Evolutionary conservation across 352 stramenopile genomes (phyloP), one percentile per base, ranked within the genome.

Genomic region (Globisporangium recalcitrans): DNA sequence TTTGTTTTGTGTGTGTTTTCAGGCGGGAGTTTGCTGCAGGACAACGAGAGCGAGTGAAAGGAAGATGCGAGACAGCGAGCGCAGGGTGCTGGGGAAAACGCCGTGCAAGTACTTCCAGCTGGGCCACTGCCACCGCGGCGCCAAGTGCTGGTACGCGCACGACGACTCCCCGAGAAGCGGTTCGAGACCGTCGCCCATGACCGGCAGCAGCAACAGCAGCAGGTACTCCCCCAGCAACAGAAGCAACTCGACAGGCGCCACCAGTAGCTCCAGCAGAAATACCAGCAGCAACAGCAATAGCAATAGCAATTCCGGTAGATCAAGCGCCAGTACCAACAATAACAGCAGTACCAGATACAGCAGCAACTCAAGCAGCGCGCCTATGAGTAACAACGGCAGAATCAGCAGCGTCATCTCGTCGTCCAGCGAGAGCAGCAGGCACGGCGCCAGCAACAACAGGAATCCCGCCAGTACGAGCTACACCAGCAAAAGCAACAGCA

Each of bases 141-240:
- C 19, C 42, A 46, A 44, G n/a, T 62, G 56, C 56, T 62, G 56
- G 56, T 62, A 54, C 29, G 27, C 24, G 29, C 56, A 62, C 56
- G 29, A 62, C n/a, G 46, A 62, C 16, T 26, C 34, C 7, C 34
- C 40, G 47, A 34, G 24, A 14, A 47, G 19, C 40, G 19, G 40
- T 16, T 22, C 14, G 16, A 32, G 13, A 13, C 5, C 22, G 7
- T 9, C 22, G 27, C 13, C 4, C 29, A 19, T 38, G 4, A 21
- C 36, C n/a, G n/a, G n/a, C n/a, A n/a, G n/a, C n/a, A n/a, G n/a
- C n/a, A n/a, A n/a, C 13, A 42, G 21, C 22, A 53, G 22, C 47
- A 32, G 14, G 2, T 3, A 22, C 27, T 27, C 54, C 14, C 19
- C 31, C n/a, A 40, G 10, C 11, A 40, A 9, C 34, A 16, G 10